These are phyloP conservation scores for Tricholomella constricta DNA, from an alignment of 768 basidiomycete species.

Conservation along the genomic window DNA sequence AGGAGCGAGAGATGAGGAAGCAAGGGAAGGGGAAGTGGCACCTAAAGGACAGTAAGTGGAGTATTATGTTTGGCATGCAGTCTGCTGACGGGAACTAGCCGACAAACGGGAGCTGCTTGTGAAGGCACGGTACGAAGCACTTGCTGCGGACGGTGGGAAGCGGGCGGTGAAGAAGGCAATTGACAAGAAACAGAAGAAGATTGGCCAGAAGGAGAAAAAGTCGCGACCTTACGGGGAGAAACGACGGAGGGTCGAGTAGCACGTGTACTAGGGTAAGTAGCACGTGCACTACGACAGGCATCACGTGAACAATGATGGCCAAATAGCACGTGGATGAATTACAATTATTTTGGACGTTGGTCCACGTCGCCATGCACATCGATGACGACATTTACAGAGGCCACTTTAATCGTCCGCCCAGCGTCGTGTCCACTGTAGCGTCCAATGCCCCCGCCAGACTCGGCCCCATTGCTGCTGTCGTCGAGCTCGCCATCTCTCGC, in stretches of 20 bases:
- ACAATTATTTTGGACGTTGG: background rate
- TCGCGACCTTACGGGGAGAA: constrained; percentile 60
- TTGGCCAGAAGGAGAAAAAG: constrained; percentile 87
- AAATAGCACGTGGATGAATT: constrained; percentile 11
- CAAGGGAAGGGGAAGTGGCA: constrained; percentile 84
- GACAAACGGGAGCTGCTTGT: constrained; percentile 76
- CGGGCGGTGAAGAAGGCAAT: constrained; percentile 84
- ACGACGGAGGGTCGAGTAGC: constrained; percentile 20
- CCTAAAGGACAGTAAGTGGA: constrained; percentile 73
- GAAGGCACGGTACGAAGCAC: constrained; percentile 77
- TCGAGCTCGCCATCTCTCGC: constrained; percentile 70
- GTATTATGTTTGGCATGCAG: constrained; percentile 3
- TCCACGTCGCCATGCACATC: constrained; percentile 18
- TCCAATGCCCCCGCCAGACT: constrained; percentile 42
- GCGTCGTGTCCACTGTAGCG: constrained; percentile 33
- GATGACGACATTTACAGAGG: constrained; percentile 61
- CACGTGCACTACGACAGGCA: too few species aligned
- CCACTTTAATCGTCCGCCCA: constrained; percentile 25
- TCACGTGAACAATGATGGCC: too few species aligned
- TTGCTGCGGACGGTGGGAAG: constrained; percentile 76
- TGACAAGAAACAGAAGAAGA: constrained; percentile 87
- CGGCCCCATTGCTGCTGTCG: constrained; percentile 58
- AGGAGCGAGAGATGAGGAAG: constrained; percentile 66
- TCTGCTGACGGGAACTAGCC: constrained; percentile 41
- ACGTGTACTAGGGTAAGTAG: too few species aligned